Evolutionary conservation across 2,329 filamentous ascomycete genomes (phyloP), one percentile per base, ranked within the genome.

Genomic region (Colletotrichum sublineola): DNA sequence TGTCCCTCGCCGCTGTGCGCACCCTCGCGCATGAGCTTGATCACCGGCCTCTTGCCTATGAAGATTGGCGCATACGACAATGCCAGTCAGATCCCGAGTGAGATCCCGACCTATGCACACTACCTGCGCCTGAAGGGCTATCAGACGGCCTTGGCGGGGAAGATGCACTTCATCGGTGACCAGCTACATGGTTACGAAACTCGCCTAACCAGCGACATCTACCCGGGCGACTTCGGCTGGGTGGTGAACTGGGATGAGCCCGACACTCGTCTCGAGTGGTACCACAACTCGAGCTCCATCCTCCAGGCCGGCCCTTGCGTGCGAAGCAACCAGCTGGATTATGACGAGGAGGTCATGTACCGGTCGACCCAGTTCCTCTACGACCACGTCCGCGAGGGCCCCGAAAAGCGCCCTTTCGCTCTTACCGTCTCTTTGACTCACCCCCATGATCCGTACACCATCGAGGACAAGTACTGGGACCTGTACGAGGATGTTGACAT

Each of bases 131-230:
- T 90, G 53, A 91, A 92, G 77, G 94, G 94, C 65, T 98, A 98
- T 79, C 94, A 97, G 83, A 97, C 95, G 15, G 93, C 93, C 7
- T 86, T 98, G 76, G 94, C 95, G 6, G 95, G 95, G 74, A 98
- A 98, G 88, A 98, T 98, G 95, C 95, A 98, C 83, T 98, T 98
- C 80, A 93, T 97, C 67, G 95, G 95, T 44, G 95, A 98, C 80
- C 95, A 98, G 84, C 87, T 98, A 72, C 95, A 98, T 80, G 95
- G 95, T 40, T 98, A 97, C 78, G 95, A 98, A 85, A 93, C 94
- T 78, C 91, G 95, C 69, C 87, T 98, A 78, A 98, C 95, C n/a
- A 94, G 92, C 76, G 95, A 98, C 81, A 97, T 98, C 79, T 98
- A 98, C 82, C 95, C 95, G 1, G 95, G 93, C 70, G 95, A 98